Evolutionary conservation across 345 rosid species (phyloP).

Genomic region (Erucastrum elatum): DNA sequence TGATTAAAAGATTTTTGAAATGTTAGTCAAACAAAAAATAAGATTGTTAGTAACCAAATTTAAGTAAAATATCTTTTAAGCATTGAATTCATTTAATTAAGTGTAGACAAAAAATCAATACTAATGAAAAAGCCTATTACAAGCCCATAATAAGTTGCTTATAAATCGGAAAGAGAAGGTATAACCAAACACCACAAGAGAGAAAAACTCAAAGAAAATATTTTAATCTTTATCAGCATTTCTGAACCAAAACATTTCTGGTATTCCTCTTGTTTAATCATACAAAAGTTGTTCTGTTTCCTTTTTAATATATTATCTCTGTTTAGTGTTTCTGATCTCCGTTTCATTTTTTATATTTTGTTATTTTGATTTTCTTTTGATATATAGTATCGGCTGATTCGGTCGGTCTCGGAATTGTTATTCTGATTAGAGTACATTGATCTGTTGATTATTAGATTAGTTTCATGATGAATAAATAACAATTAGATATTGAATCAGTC

Average conservation of each 20-base stretch:
- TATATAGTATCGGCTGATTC: neutral
- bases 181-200: constrained; percentile 4
- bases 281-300: neutral
- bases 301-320: neutral
- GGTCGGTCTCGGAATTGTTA: neutral
- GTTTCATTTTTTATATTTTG: neutral
- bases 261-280: neutral
- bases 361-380: too few relatives aligned
- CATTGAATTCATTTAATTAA: neutral
- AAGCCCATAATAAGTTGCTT: constrained; percentile 11
- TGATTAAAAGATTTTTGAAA: too few relatives aligned
- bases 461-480: neutral
- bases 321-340: neutral
- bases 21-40: neutral
- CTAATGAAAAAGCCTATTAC: neutral
- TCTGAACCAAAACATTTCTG: neutral
- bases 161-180: constrained; percentile 3
- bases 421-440: neutral
- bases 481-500: neutral
- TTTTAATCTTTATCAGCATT: neutral
- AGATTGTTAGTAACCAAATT: neutral
- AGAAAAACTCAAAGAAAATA: neutral
- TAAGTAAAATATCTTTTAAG: neutral
- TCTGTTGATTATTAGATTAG: neutral
- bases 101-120: neutral